Evolutionary conservation across 176 grass and related monocot genomes (phyloP), one percentile per base, ranked within the genome.

Genomic region (Ampelocalamus luodianensis): DNA sequence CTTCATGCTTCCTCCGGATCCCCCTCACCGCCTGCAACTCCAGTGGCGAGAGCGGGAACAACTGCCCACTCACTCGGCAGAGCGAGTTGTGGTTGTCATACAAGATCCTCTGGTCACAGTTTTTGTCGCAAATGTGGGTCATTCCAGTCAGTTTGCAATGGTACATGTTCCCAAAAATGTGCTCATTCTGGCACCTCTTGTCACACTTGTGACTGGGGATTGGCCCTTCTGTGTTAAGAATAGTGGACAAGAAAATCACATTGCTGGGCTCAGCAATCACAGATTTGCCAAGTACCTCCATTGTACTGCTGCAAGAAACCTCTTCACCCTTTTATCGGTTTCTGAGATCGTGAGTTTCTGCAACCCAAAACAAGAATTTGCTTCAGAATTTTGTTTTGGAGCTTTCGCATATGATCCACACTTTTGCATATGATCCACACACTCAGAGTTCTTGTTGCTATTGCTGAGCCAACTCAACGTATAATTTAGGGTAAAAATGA

Each of bases 271-370:
- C 96, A 87, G 88, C 91, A 90, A 96, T 92, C 90, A 92, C 89
- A 92, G 91, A 81, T 87, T 91, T 96, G 74, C 93, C 96, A 87
- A 89, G 87, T 89, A 99, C 93, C 96, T 99, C 96, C 96, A 99
- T 99, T 59, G 77, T 43, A 77, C 87, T 87, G 77, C 59, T 0
- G 81, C 64, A 12, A 65, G 63, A 82, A 63, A 73, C 17, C 79
- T 79, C 88, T 79, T 68, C 60, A 65, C 88, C 76, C 58, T 69
- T 74, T 77, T 83, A 32, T 75, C 48, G 43, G 66, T 90, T 85
- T 82, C 48, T 56, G 65, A 82, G 70, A 81, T 55, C 44, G 20
- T 50, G 79, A 82, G 65, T 89, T 80, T 91, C 95, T 98, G 95
- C 95, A 98, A 93, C 89, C 85, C 93, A 91, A 91, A 95, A 95